phyloP scores from a whole-genome alignment of 1,284 basidiomycete genomes.

The Cutaneotrichosporon spelunceum region DNA sequence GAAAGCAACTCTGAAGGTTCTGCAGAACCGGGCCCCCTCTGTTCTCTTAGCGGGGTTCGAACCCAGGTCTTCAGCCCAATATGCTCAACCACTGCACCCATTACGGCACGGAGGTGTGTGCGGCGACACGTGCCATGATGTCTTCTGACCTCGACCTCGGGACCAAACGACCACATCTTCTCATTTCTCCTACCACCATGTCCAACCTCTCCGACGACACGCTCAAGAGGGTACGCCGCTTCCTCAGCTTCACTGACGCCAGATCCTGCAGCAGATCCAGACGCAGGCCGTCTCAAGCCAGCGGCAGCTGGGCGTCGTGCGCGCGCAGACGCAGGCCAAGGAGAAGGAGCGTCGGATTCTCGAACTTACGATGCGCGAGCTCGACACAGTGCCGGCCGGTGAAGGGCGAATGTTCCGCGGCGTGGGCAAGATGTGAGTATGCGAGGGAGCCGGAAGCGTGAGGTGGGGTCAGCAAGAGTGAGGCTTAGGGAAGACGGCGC shows the following conservation, averaged over 20 bases:
- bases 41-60: no score
- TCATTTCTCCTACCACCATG: slow-evolving; percentile 54
- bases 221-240: slow-evolving; percentile 64
- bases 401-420: slow-evolving; percentile 79
- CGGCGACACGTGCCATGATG: background rate
- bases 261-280: slow-evolving; percentile 91
- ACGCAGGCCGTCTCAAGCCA: slow-evolving; percentile 75
- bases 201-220: slow-evolving; percentile 79
- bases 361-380: slow-evolving; percentile 67
- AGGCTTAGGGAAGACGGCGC: background rate
- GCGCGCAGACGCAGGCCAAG: slow-evolving; percentile 70
- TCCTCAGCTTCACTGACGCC: slow-evolving; percentile 23
- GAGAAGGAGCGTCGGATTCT: slow-evolving; percentile 81
- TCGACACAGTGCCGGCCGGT: slow-evolving; percentile 40
- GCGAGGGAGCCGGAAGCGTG: background rate
- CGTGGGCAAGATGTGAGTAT: slow-evolving; percentile 80
- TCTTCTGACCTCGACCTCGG: background rate
- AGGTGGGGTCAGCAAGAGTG: no score
- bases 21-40: no score
- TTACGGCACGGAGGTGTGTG: background rate
- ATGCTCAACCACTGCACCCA: no score
- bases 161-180: background rate
- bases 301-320: slow-evolving; percentile 65
- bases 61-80: no score
- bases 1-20: no score